Conservation (phyloP, 805 yeast species). For the Candida railenensis region DNA sequence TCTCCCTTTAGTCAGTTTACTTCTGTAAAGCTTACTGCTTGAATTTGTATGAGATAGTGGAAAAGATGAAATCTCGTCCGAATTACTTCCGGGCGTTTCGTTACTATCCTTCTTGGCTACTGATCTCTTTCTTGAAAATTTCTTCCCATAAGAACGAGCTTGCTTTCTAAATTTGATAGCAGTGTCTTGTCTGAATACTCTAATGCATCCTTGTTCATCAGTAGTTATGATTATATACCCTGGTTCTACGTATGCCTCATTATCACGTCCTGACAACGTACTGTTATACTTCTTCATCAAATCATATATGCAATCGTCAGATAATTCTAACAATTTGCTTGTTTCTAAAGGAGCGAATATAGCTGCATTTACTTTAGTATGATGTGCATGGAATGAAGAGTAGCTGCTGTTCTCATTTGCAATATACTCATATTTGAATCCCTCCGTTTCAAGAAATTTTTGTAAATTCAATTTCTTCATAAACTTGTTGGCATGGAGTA, state of each 20-base stretch:
- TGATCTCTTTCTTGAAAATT: neutral
- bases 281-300: conserved; percentile 28
- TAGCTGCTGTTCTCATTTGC: conserved; percentile 59
- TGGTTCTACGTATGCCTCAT: conserved; percentile 11
- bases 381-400: conserved; percentile 75
- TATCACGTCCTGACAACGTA: conserved; percentile 4
- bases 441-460: conserved; percentile 25
- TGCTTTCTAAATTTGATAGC: conserved; percentile 43
- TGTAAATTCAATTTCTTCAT: conserved; percentile 23
- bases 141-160: conserved; percentile 6
- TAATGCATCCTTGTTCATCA: conserved; percentile 68
- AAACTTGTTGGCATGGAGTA: conserved; percentile 27
- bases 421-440: conserved; percentile 17
- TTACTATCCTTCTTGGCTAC: neutral
- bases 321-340: conserved; percentile 58
- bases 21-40: neutral
- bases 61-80: neutral
- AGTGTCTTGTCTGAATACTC: conserved; percentile 80
- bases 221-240: conserved; percentile 69
- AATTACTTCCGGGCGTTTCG: neutral
- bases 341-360: conserved; percentile 75
- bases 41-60: too few relatives aligned
- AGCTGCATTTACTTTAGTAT: conserved; percentile 70
- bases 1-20: conserved; percentile 3
- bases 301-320: conserved; percentile 81